phyloP scores from a whole-genome alignment of 139 green algal genomes.

The Klebsormidium nitens region DNA sequence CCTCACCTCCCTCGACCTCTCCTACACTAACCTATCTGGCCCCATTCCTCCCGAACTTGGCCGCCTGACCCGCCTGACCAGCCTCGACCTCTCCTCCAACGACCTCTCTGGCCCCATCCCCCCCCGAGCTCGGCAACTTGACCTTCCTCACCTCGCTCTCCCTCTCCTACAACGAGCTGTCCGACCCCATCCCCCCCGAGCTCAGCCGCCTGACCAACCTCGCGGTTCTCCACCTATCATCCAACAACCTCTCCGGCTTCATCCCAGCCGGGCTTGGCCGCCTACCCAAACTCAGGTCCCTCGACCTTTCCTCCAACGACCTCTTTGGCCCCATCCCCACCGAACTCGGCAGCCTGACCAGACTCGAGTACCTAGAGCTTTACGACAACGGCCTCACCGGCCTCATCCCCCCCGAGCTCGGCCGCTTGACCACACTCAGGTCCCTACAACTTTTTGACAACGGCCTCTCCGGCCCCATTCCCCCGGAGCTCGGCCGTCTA shows the following conservation, averaged over 20 bases:
- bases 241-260: constrained; percentile 6
- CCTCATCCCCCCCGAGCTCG: too few relatives aligned
- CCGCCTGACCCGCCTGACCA: not conserved
- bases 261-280: too few relatives aligned
- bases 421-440: too few relatives aligned
- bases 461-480: constrained; percentile 10
- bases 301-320: constrained; percentile 13
- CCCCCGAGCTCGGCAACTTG: too few relatives aligned
- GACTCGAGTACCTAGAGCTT: too few relatives aligned
- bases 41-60: not conserved
- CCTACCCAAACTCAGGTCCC: not conserved
- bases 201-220: not conserved
- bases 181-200: not conserved
- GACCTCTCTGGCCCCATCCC: not conserved
- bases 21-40: not conserved
- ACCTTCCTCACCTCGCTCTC: constrained; percentile 3
- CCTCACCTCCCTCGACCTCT: constrained; percentile 19
- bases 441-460: not conserved
- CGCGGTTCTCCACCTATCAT: not conserved
- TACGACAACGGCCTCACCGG: too few relatives aligned
- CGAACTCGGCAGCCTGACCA: too few relatives aligned
- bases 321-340: too few relatives aligned
- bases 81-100: not conserved
- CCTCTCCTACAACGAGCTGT: constrained; percentile 21
- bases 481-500: constrained; percentile 4